Evolutionary conservation across 202 grass and related monocot genomes (phyloP), one percentile per base, ranked within the genome.

Genomic region (Brachypodium distachyon): DNA sequence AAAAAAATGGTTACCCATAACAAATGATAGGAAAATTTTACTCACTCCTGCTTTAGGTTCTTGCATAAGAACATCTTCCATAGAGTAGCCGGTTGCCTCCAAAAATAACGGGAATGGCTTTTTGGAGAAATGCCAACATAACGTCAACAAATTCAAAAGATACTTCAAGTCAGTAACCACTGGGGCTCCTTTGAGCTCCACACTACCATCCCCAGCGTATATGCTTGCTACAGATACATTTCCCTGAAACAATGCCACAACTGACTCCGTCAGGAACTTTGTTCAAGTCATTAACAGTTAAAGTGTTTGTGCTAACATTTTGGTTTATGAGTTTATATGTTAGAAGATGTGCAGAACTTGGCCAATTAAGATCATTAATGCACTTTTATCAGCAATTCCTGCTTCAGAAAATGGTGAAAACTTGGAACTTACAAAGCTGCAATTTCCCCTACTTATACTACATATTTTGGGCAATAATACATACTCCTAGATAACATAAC

Each of bases 41-140:
- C 87, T 92, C 80, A 98, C 95, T 79, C 95, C 95, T 86, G 95
- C 95, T 92, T 98, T 98, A 85, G 91, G 91, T 81, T 98, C 89
- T 84, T 98, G 96, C 85, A 95, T 87, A 49, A 98, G 78, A 84
- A 90, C 96, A 90, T 95, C 89, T 60, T 92, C 80, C 46, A 4
- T 31, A 3, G 87, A 73, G 78, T 92, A 92, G 57, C 91, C 89
- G 54, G 81, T 95, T 38, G 51, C 83, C 77, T 92, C 89, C 64
- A 95, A 81, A 88, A 98, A 95, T 60, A 88, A 76, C 1, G 85
- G 89, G 77, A 95, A 92, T 68, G 87, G 85, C 74, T 95, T 95
- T 76, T 92, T 98, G 18, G 91, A 95, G 73, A 98, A 98, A 83
- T 98, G 96, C 96, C 91, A 95, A 79, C 96, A 95, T 34, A 98